Conservation (phyloP, 2,329 filamentous ascomycete species). For the Pestalotiopsis sp. region DNA sequence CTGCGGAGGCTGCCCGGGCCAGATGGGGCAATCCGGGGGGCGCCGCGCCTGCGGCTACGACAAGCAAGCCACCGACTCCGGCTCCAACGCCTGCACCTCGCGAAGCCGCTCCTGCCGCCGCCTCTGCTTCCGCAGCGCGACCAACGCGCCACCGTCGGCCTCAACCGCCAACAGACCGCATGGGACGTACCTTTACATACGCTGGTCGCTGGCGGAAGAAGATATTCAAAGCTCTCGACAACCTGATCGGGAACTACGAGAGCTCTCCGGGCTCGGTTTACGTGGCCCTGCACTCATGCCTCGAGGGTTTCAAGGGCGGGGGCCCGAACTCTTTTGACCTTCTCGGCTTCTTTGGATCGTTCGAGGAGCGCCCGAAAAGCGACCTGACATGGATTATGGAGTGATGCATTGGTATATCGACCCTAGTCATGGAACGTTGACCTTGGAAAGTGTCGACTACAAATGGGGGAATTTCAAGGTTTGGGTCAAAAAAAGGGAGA, state of each 20-base stretch:
- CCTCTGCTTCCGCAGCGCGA: not conserved
- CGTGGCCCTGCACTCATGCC: no score
- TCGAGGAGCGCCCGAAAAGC: no score
- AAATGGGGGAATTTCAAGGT: not conserved
- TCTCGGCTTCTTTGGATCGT: no score
- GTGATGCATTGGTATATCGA: not conserved
- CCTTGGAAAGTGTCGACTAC: not conserved
- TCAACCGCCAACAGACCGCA: not conserved
- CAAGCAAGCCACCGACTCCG: no score
- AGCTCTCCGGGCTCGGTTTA: no score
- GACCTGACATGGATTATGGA: not conserved
- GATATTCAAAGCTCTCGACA: no score
- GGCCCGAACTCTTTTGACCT: no score
- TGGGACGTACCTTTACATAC: no score
- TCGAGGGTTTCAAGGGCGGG: no score
- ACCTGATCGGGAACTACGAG: no score
- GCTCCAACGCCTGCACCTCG: no score
- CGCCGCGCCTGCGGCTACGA: not conserved
- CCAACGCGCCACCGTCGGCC: not conserved
- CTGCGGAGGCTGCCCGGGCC: not conserved
- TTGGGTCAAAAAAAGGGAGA: not conserved
- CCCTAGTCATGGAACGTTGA: not conserved
- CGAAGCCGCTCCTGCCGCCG: not conserved
- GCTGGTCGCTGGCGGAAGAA: no score
- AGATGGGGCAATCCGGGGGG: not conserved